Evolutionary conservation across 192 early-diverging fungal species (phyloP), one percentile per base, ranked within the genome.

Genomic region (Coemansia sp.): DNA sequence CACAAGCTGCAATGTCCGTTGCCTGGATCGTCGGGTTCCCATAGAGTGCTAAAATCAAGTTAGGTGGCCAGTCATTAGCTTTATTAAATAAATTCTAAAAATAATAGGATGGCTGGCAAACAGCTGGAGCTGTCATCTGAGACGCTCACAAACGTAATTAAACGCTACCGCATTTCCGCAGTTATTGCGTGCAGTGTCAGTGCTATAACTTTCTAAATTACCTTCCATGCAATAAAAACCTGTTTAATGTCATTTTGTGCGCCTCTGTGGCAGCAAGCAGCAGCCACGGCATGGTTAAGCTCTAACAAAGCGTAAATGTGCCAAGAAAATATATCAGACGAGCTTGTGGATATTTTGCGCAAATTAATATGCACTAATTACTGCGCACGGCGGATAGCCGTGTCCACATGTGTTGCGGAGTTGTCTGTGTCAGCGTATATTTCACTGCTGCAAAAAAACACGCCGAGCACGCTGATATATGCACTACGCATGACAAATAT

Each of bases 311-410:
- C 8, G 40, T 42, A 42, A 15, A 42, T 42, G 10, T 15, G 40
- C 40, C 40, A 42, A 42, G 40, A 11, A 42, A 42, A 42, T 11
- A 42, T 11, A 42, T 42, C 40, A 15, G 4, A 12, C 15, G 40
- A 42, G 40, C 12, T 42, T 42, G 40, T 42, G 10, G 2, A 2
- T 40, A 40, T 38, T 42, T 42, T 4, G 26, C 15, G 28, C 52
- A 54, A 4, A 53, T 28, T 53, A 14, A 31, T 26, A 54, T 31
- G 52, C 52, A n/a, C 52, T n/a, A 54, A 54, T 54, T 54, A 54
- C 52, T 54, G 52, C 52, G 4, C 40, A 15, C 40, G 40, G 40
- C 14, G 40, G 12, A 42, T 42, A 15, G 40, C 40, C 2, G 12
- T 12, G 40, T 15, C 40, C 40, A 42, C 40, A 42, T 42, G 40